A percentile compares a stretch with the other conserved stretches of the same genome.
Evolutionary conservation across 2,329 filamentous ascomycete species (phyloP).

Genomic region (Trichoderma sp.): DNA sequence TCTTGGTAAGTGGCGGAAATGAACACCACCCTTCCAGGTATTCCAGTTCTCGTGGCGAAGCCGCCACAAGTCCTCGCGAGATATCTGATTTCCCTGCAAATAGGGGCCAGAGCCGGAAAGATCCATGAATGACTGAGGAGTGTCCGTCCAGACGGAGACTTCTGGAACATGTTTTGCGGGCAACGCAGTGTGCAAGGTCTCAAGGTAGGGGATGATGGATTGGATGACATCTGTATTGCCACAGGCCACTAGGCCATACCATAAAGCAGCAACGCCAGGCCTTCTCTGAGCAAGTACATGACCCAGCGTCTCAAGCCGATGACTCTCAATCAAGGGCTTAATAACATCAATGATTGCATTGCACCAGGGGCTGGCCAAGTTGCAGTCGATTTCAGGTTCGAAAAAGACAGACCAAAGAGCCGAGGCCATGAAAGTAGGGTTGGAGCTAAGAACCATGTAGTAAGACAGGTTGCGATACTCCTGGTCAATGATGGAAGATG

Average conservation of each 20-base stretch:
- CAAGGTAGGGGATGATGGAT: constrained; percentile 13
- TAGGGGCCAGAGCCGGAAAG: constrained; percentile 11
- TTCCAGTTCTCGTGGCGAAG: constrained; percentile 16
- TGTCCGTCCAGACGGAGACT: constrained; percentile 10
- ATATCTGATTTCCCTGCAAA: not conserved
- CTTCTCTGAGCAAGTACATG: constrained; percentile 11
- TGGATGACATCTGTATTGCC: constrained; percentile 1
- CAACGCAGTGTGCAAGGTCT: not conserved
- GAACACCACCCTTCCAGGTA: not conserved
- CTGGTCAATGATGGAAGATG: not conserved
- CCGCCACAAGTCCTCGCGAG: constrained; percentile 16
- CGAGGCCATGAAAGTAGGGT: constrained; percentile 12
- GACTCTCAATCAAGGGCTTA: not conserved
- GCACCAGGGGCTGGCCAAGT: constrained; percentile 18
- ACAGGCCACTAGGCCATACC: constrained; percentile 18
- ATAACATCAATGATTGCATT: not conserved
- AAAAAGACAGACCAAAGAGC: constrained; percentile 21
- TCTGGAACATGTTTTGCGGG: constrained; percentile 3
- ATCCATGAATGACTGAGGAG: constrained; percentile 19
- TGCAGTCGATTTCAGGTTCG: constrained; percentile 18
- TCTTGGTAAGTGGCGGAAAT: not conserved
- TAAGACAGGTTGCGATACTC: not conserved
- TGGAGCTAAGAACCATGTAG: constrained; percentile 18
- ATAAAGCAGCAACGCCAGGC: not conserved
- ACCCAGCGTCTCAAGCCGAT: not conserved